Conservation (phyloP, 495 filamentous ascomycete genomes). For the Durotheca rogersii region DNA sequence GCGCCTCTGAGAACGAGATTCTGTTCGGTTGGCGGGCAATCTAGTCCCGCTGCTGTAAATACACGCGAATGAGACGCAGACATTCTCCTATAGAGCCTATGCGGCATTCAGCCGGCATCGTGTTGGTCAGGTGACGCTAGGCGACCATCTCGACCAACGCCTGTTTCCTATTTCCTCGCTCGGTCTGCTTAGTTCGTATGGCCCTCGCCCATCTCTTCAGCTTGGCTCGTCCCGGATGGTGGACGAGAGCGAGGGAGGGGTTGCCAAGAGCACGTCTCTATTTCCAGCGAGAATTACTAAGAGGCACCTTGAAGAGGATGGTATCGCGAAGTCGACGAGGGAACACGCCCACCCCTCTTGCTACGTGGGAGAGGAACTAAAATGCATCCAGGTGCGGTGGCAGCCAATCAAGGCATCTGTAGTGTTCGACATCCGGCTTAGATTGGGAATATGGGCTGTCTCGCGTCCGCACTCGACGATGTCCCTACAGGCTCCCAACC, state of each 20-base stretch:
- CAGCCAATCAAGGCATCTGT: constrained; percentile 15
- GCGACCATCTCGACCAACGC: constrained; percentile 30
- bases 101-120: constrained; percentile 24
- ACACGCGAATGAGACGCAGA: background rate
- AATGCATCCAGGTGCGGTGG: constrained; percentile 4
- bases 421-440: constrained; percentile 6
- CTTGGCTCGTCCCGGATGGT: constrained; percentile 24
- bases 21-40: constrained; percentile 19
- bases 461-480: constrained; percentile 4
- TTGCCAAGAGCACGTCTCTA: background rate
- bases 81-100: background rate
- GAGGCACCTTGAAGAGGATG: background rate
- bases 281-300: constrained; percentile 12
- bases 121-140: constrained; percentile 23
- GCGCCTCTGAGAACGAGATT: constrained; percentile 9
- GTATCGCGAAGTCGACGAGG: no score
- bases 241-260: constrained; percentile 21
- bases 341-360: no score
- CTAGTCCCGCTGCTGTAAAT: constrained; percentile 9
- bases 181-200: constrained; percentile 13
- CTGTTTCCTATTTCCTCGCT: constrained; percentile 20
- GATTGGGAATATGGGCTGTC: constrained; percentile 9
- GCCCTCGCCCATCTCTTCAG: constrained; percentile 26
- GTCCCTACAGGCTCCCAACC: constrained; percentile 12
- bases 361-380: constrained; percentile 9